phyloP scores from a whole-genome alignment of 352 stramenopile genomes.

The Globisporangium spinosum region DNA sequence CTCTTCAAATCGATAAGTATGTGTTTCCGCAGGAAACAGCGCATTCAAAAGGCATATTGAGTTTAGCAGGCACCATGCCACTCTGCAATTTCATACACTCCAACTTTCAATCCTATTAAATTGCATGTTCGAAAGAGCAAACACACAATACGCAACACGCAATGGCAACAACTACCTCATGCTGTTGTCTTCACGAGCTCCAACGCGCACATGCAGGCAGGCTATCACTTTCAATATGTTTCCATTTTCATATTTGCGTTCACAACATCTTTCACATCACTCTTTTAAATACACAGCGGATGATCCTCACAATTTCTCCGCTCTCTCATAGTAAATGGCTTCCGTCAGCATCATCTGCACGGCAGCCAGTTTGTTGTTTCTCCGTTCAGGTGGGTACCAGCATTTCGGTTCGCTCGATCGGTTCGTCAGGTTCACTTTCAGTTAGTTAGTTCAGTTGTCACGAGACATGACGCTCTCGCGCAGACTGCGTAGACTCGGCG shows the following conservation, averaged over 20 bases:
- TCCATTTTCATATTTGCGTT: background rate
- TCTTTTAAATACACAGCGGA: constrained; percentile 5
- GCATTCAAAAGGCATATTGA: background rate
- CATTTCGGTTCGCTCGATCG: background rate
- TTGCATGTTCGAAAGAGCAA: background rate
- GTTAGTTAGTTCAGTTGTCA: background rate
- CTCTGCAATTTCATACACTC: background rate
- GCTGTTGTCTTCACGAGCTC: no score
- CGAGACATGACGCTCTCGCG: constrained; percentile 4
- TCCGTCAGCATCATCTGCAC: background rate
- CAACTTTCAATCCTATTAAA: background rate
- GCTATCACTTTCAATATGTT: background rate
- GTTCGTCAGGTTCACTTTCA: background rate
- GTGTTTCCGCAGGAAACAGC: background rate
- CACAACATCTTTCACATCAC: background rate
- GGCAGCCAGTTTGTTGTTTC: background rate
- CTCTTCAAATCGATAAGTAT: background rate
- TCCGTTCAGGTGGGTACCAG: background rate
- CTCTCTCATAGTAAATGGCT: background rate
- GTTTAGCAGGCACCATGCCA: background rate
- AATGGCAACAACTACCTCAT: no score
- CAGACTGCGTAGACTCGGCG: background rate
- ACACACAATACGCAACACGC: no score
- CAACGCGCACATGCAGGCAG: no score
- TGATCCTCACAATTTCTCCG: background rate